These are phyloP conservation scores for Oxytropis ochrocephala DNA, from an alignment of 306 rosid species.

Conservation along the genomic window DNA sequence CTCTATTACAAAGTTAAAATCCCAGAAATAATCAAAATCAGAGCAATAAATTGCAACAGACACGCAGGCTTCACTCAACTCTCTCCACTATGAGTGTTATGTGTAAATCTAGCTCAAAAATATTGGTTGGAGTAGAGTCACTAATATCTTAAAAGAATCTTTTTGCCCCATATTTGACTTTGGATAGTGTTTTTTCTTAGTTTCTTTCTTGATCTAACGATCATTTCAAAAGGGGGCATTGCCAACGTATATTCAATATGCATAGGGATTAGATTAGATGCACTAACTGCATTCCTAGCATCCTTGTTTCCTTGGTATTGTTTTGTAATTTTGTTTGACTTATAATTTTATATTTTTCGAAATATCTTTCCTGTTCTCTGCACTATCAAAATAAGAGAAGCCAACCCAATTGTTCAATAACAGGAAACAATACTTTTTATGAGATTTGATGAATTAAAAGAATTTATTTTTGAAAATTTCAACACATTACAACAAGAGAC, in stretches of 20 bases:
- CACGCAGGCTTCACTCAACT: neutral
- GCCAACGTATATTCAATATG: neutral
- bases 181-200: neutral
- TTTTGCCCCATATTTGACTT: neutral
- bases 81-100: neutral
- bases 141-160: neutral
- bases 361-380: neutral
- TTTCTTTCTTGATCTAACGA: neutral
- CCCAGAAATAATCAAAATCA: constrained; percentile 1
- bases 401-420: neutral
- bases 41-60: neutral
- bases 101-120: constrained; percentile 1
- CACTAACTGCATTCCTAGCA: neutral
- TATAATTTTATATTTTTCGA: neutral
- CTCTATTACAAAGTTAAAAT: neutral
- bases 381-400: neutral
- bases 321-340: constrained; percentile 1
- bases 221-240: neutral
- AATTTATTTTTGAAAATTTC: neutral
- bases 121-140: neutral
- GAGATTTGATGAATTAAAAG: constrained; percentile 12
- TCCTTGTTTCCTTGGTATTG: neutral
- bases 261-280: neutral
- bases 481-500: neutral
- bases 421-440: neutral